phyloP scores from a whole-genome alignment of 2,329 filamentous ascomycete species.

The Fusarium hainanense region DNA sequence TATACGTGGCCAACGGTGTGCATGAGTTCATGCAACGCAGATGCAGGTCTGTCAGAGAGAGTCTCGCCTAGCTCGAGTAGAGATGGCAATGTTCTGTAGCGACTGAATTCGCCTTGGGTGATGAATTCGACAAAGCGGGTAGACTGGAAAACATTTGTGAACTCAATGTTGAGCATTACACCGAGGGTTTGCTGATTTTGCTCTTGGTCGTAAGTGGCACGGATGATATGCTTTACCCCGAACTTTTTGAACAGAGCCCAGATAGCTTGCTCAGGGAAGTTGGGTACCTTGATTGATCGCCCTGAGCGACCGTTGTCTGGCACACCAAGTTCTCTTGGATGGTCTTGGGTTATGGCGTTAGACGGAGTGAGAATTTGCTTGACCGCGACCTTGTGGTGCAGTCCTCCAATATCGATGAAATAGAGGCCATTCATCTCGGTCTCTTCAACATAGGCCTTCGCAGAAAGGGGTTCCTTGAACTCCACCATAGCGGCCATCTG shows the following conservation, averaged over 20 bases:
- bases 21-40: neutral
- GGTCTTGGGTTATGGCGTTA: accelerated
- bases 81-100: neutral
- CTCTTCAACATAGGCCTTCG: constrained; percentile 35
- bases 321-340: neutral
- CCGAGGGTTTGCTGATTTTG: accelerated
- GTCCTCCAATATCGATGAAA: neutral
- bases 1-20: neutral
- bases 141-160: constrained; percentile 30
- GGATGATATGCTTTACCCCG: constrained; percentile 18
- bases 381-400: neutral
- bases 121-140: neutral
- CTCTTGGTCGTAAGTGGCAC: neutral
- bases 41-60: neutral
- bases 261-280: constrained; percentile 34
- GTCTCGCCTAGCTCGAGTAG: neutral
- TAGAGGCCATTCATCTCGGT: neutral
- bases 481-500: neutral
- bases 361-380: neutral
- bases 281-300: constrained; percentile 9
- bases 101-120: accelerated
- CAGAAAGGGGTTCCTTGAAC: constrained; percentile 1
- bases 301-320: neutral
- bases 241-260: constrained; percentile 39
- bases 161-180: constrained; percentile 32